Evolutionary conservation across 2,329 filamentous ascomycete species (phyloP), one percentile per base, ranked within the genome.

Genomic region (Aspergillus intermedius): DNA sequence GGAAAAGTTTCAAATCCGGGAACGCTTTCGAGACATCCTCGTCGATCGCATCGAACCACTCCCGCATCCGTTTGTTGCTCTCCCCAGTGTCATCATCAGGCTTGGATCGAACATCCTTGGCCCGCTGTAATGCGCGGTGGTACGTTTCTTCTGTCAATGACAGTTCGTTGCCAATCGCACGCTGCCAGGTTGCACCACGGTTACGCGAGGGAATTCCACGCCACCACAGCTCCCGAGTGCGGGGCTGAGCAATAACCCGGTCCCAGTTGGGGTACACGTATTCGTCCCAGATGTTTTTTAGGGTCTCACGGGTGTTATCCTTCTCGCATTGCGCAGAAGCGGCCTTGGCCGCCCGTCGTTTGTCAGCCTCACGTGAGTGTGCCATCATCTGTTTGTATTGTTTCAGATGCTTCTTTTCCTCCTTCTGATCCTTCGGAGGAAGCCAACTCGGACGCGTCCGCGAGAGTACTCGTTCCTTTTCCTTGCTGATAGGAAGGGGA

Each of bases 351-450:
- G 69, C 70, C 52, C 71, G 73, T 48, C 74, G 73, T 59, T 75
- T 78, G 51, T 81, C 76, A 49, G 76, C 73, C 69, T 83, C 80
- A 37, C 78, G 73, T 23, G 80, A 77, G 41, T 76, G 70, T n/a
- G 77, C 76, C 79, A 84, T 81, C 80, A 84, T 84, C 58, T 73
- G 74, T 67, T 83, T 79, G 61, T 82, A 84, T 58, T 84, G 77
- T 62, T 81, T 90, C 56, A 98, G 66, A 68, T 98, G 93, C 57
- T 84, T 85, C 65, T 82, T 87, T 72, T 98, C 93, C 68, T 98
- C 93, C 47, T 87, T 87, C 2, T 89, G 91, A 56, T 93, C 84
- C 70, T 80, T 83, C 7, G 81, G 81, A 17, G 81, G 83, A 46
- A 82, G 73, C 83, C 77, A 87, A 43, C 77, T 84, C 32, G 77